Evolutionary conservation across 78 protist genomes (phyloP), one percentile per base, ranked within the genome.

Genomic region (Monosiga brevicollis): DNA sequence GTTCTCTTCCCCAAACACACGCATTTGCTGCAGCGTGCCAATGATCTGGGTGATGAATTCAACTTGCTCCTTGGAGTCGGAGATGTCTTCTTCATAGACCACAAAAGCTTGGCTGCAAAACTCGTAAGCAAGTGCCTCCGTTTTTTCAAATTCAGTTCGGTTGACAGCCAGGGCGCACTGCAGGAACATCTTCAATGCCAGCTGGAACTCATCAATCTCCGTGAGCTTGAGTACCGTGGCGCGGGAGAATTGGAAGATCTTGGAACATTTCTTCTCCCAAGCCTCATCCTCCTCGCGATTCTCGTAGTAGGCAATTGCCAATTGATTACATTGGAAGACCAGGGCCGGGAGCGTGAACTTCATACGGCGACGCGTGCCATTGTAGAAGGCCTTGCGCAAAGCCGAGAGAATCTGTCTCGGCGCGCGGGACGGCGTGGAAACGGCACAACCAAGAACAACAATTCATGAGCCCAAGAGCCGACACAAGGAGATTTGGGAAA

Each of bases 51-150:
- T 35, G 72, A 96, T 42, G 9, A 93, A 93, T 6, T n/a, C 54
- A 26, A 79, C 35, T 83, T 93, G 97, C 15, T 84, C 84, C 82
- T 81, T 81, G 73, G 90, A 81, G 73, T 92, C 97, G 10, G 90
- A 54, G 70, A 93, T 81, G 40, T 91, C 94, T 42, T 95, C 98
- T 86, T 97, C 98, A 91, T 88, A 96, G 73, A 93, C 39, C 1
- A 79, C 0, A 71, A 95, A 88, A 1, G 98, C 98, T 87, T 80
- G 88, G 49, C 55, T 37, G 83, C 78, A 22, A 35, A 86, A 80
- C 79, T 86, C 88, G 85, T 86, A 86, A 3, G 88, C 78, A 25
- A 76, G 38, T 42, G 62, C 15, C 15, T 49, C 62, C 29, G 29
- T 49, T 15, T 76, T 38, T 34, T 38, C 80, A 76, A 76, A 38